A percentile compares a stretch with the other conserved stretches of the same genome.
Conservation (phyloP, 1,284 basidiomycete species). For the Sanguinoderma infundibulare region DNA sequence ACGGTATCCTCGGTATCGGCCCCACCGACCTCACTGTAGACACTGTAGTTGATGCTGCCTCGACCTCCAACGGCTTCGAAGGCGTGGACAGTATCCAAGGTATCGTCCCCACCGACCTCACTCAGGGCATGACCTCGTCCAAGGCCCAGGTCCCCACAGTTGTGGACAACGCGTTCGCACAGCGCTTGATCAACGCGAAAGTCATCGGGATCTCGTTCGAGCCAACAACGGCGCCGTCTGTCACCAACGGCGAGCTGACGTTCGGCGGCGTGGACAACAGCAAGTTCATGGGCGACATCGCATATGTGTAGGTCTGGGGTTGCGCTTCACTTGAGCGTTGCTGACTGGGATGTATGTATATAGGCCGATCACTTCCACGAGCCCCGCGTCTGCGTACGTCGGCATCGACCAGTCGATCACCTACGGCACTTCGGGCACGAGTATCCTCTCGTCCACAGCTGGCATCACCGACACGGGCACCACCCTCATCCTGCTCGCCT, state of each 20-base stretch:
- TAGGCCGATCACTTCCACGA: constrained; percentile 52
- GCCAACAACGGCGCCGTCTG: constrained; percentile 40
- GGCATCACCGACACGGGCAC: constrained; percentile 36
- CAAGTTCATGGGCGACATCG: constrained; percentile 48
- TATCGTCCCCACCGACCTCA: constrained; percentile 53
- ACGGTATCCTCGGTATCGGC: constrained; percentile 59
- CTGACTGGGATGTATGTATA: neutral
- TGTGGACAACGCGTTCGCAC: constrained; percentile 51
- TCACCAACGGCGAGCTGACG: constrained; percentile 36
- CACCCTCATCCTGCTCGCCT: constrained; percentile 42
- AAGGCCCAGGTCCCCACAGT: constrained; percentile 41
- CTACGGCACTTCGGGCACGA: constrained; percentile 38
- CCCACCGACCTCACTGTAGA: constrained; percentile 53
- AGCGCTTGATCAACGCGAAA: constrained; percentile 30
- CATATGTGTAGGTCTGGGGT: neutral
- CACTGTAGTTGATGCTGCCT: constrained; percentile 54
- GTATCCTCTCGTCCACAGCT: constrained; percentile 28
- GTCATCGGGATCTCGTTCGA: constrained; percentile 54
- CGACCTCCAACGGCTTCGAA: constrained; percentile 35
- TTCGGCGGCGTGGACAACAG: constrained; percentile 50
- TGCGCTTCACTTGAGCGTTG: neutral
- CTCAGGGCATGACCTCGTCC: constrained; percentile 29
- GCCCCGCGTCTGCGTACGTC: constrained; percentile 50
- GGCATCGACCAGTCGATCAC: constrained; percentile 55
- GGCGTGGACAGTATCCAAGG: constrained; percentile 58